These are phyloP conservation scores for Phytophthora colocasiae DNA, from an alignment of 352 stramenopile species.

Conservation along the genomic window DNA sequence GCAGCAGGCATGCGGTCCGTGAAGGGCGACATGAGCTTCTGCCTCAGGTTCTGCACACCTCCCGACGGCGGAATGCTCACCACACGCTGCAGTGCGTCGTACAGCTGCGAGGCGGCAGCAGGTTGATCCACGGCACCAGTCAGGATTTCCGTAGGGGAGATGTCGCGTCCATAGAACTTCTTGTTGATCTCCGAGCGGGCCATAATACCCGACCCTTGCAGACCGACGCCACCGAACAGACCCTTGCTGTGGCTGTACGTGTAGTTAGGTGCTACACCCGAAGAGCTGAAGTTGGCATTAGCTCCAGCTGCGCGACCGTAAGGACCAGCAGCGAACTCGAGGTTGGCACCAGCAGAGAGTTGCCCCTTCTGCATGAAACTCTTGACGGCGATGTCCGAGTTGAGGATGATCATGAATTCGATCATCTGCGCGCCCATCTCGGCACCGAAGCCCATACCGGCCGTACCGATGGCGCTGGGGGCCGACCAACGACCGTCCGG, in stretches of 20 bases:
- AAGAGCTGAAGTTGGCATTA: constrained; percentile 79
- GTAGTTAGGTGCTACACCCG: constrained; percentile 86
- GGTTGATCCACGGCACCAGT: constrained; percentile 85
- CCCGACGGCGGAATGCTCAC: constrained; percentile 75
- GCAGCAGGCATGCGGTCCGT: constrained; percentile 77
- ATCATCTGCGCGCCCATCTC: constrained; percentile 85
- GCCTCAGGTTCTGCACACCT: constrained; percentile 55
- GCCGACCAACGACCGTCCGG: constrained; percentile 95
- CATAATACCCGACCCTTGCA: constrained; percentile 86
- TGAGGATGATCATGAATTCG: constrained; percentile 93
- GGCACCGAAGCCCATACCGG: constrained; percentile 88
- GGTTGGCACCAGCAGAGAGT: constrained; percentile 81
- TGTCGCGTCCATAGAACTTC: constrained; percentile 90
- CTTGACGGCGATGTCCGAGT: constrained; percentile 94
- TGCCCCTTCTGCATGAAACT: constrained; percentile 88
- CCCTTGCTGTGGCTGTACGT: constrained; percentile 91
- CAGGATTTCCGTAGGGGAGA: constrained; percentile 85
- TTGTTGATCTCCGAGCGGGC: constrained; percentile 85
- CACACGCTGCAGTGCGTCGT: constrained; percentile 82
- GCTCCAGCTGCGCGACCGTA: constrained; percentile 82
- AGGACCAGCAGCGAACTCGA: constrained; percentile 83
- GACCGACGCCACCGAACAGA: constrained; percentile 80
- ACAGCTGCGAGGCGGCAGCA: constrained; percentile 79
- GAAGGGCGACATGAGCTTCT: constrained; percentile 74
- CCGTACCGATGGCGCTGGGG: constrained; percentile 94